Evolutionary conservation across 139 green algal genomes (phyloP).

Genomic region (Volvox reticuliferus): DNA sequence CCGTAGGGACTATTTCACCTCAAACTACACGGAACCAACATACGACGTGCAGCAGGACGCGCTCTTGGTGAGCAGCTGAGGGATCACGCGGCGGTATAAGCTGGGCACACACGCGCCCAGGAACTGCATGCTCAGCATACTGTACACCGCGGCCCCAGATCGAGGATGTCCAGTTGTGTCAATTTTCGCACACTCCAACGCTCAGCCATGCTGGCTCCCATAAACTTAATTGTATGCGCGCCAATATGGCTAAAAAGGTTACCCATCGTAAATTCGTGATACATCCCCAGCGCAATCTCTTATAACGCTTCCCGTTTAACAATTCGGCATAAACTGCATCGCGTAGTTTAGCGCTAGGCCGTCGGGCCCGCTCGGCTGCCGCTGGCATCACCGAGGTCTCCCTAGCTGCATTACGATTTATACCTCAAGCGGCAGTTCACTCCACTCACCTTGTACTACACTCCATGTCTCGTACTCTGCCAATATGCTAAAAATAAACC

Average conservation of each 20-base stretch:
- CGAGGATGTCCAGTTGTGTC: background rate
- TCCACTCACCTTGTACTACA: no score
- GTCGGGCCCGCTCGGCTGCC: no score
- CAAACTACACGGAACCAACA: background rate
- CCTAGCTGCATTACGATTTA: no score
- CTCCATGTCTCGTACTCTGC: no score
- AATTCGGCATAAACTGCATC: no score
- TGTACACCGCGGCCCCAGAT: background rate
- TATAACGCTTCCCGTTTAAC: no score
- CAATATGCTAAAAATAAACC: background rate
- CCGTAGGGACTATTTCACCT: constrained; percentile 33
- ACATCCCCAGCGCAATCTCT: no score
- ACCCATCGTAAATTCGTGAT: no score
- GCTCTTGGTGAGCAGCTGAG: background rate
- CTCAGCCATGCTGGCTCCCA: background rate
- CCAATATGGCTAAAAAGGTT: no score
- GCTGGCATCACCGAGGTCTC: no score
- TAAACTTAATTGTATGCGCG: background rate
- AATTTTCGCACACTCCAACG: background rate
- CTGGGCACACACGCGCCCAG: background rate
- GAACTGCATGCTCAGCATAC: background rate
- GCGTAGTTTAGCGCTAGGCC: no score
- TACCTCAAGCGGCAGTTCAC: no score
- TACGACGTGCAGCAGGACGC: constrained; percentile 12
- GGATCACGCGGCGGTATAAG: background rate